Evolutionary conservation across 1,284 basidiomycete species (phyloP).

Genomic region (Grifola frondosa): DNA sequence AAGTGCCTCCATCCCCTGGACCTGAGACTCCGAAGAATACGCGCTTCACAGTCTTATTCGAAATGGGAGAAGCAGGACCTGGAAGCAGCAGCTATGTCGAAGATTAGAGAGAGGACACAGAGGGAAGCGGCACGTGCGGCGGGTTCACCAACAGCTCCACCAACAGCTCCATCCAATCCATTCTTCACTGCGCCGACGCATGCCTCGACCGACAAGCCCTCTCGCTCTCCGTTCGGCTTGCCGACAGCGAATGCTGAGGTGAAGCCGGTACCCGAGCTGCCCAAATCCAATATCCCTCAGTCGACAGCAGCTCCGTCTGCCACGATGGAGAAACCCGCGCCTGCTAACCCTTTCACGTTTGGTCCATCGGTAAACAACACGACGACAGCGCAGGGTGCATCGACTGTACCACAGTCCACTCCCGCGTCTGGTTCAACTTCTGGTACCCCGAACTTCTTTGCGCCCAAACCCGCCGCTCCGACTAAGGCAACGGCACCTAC

Average conservation of each 20-base stretch:
- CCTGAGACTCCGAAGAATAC: conserved; percentile 52
- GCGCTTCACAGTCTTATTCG: conserved; percentile 53
- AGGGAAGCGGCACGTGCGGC: conserved; percentile 23
- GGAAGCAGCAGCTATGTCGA: conserved; percentile 72
- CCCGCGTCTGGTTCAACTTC: conserved; percentile 18
- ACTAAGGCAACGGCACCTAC: no score
- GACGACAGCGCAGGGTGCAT: not conserved
- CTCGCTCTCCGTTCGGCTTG: conserved; percentile 8
- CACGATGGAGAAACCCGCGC: conserved; percentile 10
- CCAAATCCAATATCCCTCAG: conserved; percentile 8
- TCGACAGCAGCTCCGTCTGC: conserved; percentile 7
- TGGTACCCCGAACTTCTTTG: conserved; percentile 20
- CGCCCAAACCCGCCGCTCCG: conserved; percentile 12
- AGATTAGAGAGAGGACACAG: conserved; percentile 30
- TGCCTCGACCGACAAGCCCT: conserved; percentile 5
- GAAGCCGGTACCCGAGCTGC: conserved; percentile 3
- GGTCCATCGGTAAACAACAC: conserved; percentile 13
- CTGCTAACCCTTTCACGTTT: conserved; percentile 14
- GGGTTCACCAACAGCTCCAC: conserved; percentile 6
- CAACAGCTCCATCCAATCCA: conserved; percentile 5
- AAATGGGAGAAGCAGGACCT: conserved; percentile 83
- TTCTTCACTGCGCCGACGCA: conserved; percentile 10
- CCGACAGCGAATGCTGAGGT: no score
- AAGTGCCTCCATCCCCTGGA: conserved; percentile 33
- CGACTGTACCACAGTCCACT: no score